These are phyloP conservation scores for Penicillium cataractarum DNA, from an alignment of 495 filamentous ascomycete species.

Conservation along the genomic window DNA sequence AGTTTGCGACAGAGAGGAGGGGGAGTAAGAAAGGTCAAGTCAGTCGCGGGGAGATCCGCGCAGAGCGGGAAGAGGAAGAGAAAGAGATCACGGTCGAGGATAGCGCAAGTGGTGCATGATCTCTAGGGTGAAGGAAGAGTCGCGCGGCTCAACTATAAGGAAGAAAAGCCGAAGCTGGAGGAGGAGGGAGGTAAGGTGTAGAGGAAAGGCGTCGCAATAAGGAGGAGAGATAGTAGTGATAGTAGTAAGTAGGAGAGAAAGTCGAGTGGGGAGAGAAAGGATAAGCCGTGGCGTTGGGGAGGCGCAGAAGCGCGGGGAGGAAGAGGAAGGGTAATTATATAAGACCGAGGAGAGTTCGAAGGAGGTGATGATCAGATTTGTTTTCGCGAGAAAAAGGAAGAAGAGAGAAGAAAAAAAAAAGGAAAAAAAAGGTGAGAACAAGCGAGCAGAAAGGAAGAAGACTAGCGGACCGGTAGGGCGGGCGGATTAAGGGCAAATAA, in stretches of 20 bases:
- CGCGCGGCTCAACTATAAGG: neutral
- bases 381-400: conserved; percentile 15
- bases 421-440: conserved; percentile 11
- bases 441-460: conserved; percentile 7
- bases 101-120: conserved; percentile 31
- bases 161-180: neutral
- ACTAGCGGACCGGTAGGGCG: conserved; percentile 6
- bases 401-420: conserved; percentile 14
- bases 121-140: conserved; percentile 14
- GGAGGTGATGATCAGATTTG: too few species aligned
- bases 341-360: neutral
- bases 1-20: neutral
- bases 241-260: too few species aligned
- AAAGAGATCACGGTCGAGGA: conserved; percentile 27
- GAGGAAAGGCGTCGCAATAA: too few species aligned
- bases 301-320: conserved; percentile 25
- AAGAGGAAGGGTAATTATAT: conserved; percentile 8
- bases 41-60: conserved; percentile 1
- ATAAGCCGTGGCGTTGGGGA: conserved; percentile 29
- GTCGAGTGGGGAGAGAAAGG: conserved; percentile 14
- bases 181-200: neutral
- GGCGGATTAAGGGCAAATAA: conserved; percentile 5
- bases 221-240: neutral
- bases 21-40: neutral
- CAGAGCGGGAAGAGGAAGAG: conserved; percentile 4